A percentile compares a stretch with the other conserved stretches of the same genome.
phyloP scores from a whole-genome alignment of 441 rosid species.

The Breynia disticha region DNA sequence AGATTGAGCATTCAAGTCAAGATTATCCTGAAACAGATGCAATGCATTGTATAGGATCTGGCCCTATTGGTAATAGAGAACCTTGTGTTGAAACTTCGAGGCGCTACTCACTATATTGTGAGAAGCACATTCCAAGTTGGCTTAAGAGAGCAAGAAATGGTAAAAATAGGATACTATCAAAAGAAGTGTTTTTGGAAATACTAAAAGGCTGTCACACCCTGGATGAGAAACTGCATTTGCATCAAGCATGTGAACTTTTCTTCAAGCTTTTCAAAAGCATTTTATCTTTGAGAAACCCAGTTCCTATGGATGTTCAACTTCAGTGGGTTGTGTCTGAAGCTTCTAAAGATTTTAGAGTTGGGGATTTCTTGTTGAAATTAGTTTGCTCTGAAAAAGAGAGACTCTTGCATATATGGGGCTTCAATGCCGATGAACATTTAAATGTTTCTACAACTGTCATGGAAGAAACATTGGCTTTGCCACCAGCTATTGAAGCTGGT shows the following conservation, averaged over 20 bases:
- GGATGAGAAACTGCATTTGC: slow-evolving; percentile 60
- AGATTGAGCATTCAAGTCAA: slow-evolving; percentile 34
- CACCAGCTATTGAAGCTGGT: slow-evolving; percentile 27
- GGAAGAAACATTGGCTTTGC: slow-evolving; percentile 39
- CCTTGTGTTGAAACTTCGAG: slow-evolving; percentile 62
- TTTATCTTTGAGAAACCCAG: slow-evolving; percentile 77
- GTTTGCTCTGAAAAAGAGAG: slow-evolving; percentile 74
- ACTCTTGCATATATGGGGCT: slow-evolving; percentile 66
- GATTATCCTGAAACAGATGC: slow-evolving; percentile 27
- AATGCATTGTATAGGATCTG: slow-evolving; percentile 55
- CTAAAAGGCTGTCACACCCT: slow-evolving; percentile 50
- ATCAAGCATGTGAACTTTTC: slow-evolving; percentile 94
- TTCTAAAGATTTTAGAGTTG: slow-evolving; percentile 55
- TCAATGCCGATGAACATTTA: slow-evolving; percentile 34
- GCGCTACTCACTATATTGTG: slow-evolving; percentile 75
- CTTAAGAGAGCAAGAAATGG: slow-evolving; percentile 98
- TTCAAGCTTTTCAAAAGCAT: slow-evolving; percentile 90
- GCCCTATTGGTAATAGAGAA: slow-evolving; percentile 30
- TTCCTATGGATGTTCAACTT: slow-evolving; percentile 89
- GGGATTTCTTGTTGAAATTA: slow-evolving; percentile 64
- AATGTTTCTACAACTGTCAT: slow-evolving; percentile 23
- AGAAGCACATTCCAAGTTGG: slow-evolving; percentile 96
- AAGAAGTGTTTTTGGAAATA: slow-evolving; percentile 81
- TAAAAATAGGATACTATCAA: slow-evolving; percentile 87
- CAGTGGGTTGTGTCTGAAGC: slow-evolving; percentile 97